Conservation (phyloP, 2,329 filamentous ascomycete genomes). For the Epichloe elymi region DNA sequence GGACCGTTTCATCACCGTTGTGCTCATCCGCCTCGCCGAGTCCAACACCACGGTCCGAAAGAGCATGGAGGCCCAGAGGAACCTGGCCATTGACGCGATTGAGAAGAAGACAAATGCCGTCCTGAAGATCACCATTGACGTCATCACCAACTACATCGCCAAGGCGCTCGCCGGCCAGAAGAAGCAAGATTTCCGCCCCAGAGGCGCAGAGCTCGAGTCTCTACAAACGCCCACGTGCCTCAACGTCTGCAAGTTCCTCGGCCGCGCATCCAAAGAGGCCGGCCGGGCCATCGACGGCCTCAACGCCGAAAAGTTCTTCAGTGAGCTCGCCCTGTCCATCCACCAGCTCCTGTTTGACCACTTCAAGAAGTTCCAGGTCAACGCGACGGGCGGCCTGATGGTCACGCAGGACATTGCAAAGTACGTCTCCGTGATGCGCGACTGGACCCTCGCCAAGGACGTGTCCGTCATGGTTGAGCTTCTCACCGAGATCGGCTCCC, state of each 20-base stretch:
- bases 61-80: constrained; percentile 76
- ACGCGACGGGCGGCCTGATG: constrained; percentile 84
- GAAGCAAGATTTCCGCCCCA: constrained; percentile 83
- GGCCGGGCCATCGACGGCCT: constrained; percentile 63
- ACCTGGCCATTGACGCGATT: constrained; percentile 58
- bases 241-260: constrained; percentile 68
- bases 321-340: constrained; percentile 70
- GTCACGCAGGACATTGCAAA: constrained; percentile 92
- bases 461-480: constrained; percentile 64
- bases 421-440: constrained; percentile 74
- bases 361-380: constrained; percentile 88
- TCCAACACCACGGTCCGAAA: constrained; percentile 81
- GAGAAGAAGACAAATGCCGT: constrained; percentile 67
- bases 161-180: constrained; percentile 65
- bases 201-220: constrained; percentile 65
- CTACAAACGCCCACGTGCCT: constrained; percentile 80
- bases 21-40: constrained; percentile 79
- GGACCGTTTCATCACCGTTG: constrained; percentile 79
- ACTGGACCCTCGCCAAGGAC: constrained; percentile 63
- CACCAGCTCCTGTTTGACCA: constrained; percentile 76
- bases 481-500: constrained; percentile 80
- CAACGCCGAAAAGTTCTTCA: constrained; percentile 71
- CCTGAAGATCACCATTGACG: constrained; percentile 45
- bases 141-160: constrained; percentile 61
- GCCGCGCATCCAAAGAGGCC: constrained; percentile 48